A percentile compares a stretch with the other conserved stretches of the same genome.
phyloP scores from a whole-genome alignment of 129 eudicot genomes.

The Pulicaria dysenterica region DNA sequence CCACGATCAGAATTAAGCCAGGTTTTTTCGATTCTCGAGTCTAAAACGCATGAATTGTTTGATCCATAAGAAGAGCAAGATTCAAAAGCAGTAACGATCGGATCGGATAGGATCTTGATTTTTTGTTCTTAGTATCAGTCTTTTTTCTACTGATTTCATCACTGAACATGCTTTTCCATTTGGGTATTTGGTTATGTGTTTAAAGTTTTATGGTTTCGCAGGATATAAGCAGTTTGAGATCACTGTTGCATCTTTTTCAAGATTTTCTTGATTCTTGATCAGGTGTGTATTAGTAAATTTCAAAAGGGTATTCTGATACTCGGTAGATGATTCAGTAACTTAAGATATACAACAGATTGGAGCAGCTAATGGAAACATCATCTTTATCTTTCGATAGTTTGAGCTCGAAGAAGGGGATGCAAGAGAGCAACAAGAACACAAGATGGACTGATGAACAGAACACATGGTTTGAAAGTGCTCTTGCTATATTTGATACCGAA shows the following conservation, averaged over 20 bases:
- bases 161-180: conserved; percentile 16
- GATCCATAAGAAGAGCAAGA: conserved; percentile 17
- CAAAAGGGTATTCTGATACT: conserved; percentile 35
- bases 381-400: conserved; percentile 46
- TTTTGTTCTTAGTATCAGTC: background rate
- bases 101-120: background rate
- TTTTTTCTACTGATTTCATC: background rate
- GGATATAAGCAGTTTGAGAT: conserved; percentile 22
- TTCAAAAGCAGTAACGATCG: background rate
- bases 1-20: conserved; percentile 46
- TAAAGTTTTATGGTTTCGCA: background rate
- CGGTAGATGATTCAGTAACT: background rate
- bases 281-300: conserved; percentile 28
- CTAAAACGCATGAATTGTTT: background rate
- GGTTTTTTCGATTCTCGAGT: conserved; percentile 15
- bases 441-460: conserved; percentile 86
- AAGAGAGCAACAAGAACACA: conserved; percentile 45
- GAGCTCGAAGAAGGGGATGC: conserved; percentile 39
- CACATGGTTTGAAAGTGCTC: conserved; percentile 82
- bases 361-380: conserved; percentile 56
- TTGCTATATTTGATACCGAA: conserved; percentile 67
- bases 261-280: conserved; percentile 49
- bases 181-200: conserved; percentile 25
- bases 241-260: conserved; percentile 23
- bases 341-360: conserved; percentile 17